Conservation (phyloP, 2,329 filamentous ascomycete genomes). For the Colletotrichum plurivorum region DNA sequence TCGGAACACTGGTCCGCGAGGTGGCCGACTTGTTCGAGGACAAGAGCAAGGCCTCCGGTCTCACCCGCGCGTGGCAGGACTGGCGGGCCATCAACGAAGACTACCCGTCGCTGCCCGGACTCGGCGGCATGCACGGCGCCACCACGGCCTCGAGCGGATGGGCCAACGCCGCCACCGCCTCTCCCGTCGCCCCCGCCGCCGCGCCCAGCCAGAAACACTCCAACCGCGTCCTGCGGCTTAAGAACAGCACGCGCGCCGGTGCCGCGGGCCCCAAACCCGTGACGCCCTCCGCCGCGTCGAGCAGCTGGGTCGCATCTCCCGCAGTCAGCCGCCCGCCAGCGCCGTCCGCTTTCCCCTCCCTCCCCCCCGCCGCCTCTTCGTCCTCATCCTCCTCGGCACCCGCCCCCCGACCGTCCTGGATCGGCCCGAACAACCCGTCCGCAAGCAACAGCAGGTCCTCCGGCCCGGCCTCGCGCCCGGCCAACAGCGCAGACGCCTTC, state of each 20-base stretch:
- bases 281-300: constrained; percentile 45
- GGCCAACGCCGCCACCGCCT: constrained; percentile 73
- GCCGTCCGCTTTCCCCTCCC: constrained; percentile 60
- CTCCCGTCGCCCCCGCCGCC: constrained; percentile 57
- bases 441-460: constrained; percentile 29
- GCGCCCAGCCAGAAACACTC: constrained; percentile 64
- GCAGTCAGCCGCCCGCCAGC: constrained; percentile 43
- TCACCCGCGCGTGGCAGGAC: constrained; percentile 92
- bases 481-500: constrained; percentile 71
- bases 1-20: constrained; percentile 92
- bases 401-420: constrained; percentile 50
- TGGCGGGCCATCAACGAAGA: constrained; percentile 98
- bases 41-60: constrained; percentile 76
- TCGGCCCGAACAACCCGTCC: constrained; percentile 42
- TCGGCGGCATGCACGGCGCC: constrained; percentile 76
- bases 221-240: constrained; percentile 70
- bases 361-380: constrained; percentile 49
- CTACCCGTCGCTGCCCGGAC: constrained; percentile 88
- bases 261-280: constrained; percentile 44
- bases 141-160: constrained; percentile 71
- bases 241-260: constrained; percentile 68
- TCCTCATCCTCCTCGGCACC: constrained; percentile 43
- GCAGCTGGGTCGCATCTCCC: constrained; percentile 42
- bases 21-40: constrained; percentile 95
- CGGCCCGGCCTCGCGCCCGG: constrained; percentile 11